Evolutionary conservation across 1,139 yeast genomes (phyloP).

Genomic region (Diutina ranongensis): DNA sequence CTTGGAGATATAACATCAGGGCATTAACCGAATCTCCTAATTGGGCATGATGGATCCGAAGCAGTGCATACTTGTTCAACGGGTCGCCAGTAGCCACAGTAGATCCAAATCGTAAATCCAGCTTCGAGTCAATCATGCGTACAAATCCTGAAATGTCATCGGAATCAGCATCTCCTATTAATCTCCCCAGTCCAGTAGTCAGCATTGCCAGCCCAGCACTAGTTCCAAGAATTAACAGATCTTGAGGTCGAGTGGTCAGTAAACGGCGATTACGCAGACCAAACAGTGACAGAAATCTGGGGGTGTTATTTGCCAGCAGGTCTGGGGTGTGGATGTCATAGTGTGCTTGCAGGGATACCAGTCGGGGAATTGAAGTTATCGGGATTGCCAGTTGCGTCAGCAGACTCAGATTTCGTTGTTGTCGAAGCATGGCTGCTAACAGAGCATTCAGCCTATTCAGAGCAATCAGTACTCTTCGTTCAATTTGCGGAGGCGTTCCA

Average conservation of each 20-base stretch:
- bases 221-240: conserved; percentile 19
- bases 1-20: conserved; percentile 23
- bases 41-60: conserved; percentile 33
- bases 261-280: conserved; percentile 40
- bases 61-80: conserved; percentile 25
- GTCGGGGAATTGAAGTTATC: conserved; percentile 21
- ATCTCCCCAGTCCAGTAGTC: not conserved
- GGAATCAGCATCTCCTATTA: not conserved
- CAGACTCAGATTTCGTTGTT: conserved; percentile 22
- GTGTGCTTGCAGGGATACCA: conserved; percentile 33
- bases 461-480: conserved; percentile 32
- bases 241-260: conserved; percentile 26
- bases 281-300: conserved; percentile 44
- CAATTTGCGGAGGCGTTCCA: conserved; percentile 38
- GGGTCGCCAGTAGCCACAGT: conserved; percentile 15
- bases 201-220: conserved; percentile 28
- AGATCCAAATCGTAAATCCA: conserved; percentile 30
- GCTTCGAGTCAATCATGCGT: conserved; percentile 62
- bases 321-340: conserved; percentile 10
- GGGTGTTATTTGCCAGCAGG: conserved; percentile 17
- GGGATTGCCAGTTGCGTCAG: conserved; percentile 13
- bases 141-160: conserved; percentile 78
- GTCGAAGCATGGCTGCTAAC: conserved; percentile 39
- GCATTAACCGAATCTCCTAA: conserved; percentile 42
- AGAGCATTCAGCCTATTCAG: conserved; percentile 43